Percentiles rank a stretch among this genome's conserved stretches.
Evolutionary conservation across 345 rosid species (phyloP).

Genomic region (Sapria himalayana): DNA sequence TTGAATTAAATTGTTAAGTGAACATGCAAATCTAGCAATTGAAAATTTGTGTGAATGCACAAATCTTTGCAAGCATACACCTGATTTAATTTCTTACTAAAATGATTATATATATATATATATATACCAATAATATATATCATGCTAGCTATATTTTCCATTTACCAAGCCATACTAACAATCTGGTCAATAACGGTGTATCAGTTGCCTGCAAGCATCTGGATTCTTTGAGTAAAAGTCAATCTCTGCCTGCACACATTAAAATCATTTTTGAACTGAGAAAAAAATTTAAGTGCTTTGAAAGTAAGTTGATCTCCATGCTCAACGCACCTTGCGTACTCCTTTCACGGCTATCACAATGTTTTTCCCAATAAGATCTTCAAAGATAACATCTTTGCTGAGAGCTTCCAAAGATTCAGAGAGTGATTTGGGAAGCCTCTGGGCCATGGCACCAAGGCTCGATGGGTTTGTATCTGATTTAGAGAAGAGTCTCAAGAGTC

Average conservation of each 20-base stretch:
- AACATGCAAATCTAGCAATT: too few relatives aligned
- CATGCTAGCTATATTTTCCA: too few relatives aligned
- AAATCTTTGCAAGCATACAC: too few relatives aligned
- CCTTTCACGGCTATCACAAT: conserved; percentile 54
- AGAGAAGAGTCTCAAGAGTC: conserved; percentile 1
- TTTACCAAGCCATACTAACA: too few relatives aligned
- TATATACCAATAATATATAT: too few relatives aligned
- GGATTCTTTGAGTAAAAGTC: conserved; percentile 33
- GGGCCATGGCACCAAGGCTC: conserved; percentile 22
- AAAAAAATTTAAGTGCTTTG: not conserved
- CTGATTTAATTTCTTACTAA: too few relatives aligned
- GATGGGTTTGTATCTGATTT: conserved; percentile 48
- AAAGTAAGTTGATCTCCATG: not conserved
- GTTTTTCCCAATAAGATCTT: conserved; percentile 47
- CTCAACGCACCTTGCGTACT: conserved; percentile 50
- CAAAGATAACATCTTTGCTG: conserved; percentile 27
- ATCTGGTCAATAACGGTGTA: conserved; percentile 38
- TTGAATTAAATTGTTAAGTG: too few relatives aligned
- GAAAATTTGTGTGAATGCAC: too few relatives aligned
- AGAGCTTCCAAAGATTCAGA: conserved; percentile 57
- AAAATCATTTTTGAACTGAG: not conserved
- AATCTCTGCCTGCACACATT: conserved; percentile 37
- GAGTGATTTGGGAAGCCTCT: conserved; percentile 57
- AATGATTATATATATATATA: too few relatives aligned
- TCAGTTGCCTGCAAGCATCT: conserved; percentile 59